Conservation (phyloP, 2,329 filamentous ascomycete species). For the Penicillium sp. region DNA sequence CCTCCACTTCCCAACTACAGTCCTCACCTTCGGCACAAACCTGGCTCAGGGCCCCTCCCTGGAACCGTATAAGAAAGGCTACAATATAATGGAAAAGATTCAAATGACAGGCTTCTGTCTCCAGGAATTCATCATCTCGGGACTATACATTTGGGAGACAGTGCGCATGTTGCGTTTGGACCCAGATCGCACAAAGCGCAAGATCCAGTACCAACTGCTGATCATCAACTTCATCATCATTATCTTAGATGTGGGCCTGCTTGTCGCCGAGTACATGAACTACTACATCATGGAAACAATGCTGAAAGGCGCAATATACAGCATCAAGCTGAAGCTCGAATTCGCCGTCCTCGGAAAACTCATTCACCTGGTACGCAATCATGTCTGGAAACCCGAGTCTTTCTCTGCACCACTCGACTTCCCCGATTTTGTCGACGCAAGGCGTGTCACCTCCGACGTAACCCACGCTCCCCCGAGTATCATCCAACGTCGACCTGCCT, state of each 20-base stretch:
- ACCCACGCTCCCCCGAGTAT: constrained; percentile 35
- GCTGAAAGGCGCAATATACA: constrained; percentile 48
- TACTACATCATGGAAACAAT: constrained; percentile 48
- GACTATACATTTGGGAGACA: constrained; percentile 54
- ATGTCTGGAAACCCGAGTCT: constrained; percentile 39
- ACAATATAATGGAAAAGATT: constrained; percentile 52
- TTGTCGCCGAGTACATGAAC: constrained; percentile 44
- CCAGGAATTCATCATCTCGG: constrained; percentile 54
- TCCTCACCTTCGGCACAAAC: constrained; percentile 46
- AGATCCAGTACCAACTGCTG: constrained; percentile 50
- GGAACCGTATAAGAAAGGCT: constrained; percentile 33
- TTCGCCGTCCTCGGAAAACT: constrained; percentile 48
- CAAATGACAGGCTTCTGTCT: constrained; percentile 56
- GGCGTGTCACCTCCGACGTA: constrained; percentile 42
- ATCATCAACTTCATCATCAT: constrained; percentile 50
- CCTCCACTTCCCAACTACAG: constrained; percentile 46
- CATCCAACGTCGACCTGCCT: constrained; percentile 25
- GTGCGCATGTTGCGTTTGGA: constrained; percentile 50
- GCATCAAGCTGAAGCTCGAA: constrained; percentile 50
- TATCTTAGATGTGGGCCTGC: constrained; percentile 44
- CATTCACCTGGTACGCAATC: constrained; percentile 41
- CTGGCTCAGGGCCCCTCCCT: constrained; percentile 18
- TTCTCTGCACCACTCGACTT: constrained; percentile 30
- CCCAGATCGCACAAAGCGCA: constrained; percentile 41
- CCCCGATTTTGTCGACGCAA: constrained; percentile 46